A percentile compares a stretch with the other conserved stretches of the same genome.
These are phyloP conservation scores for Trypanosoma theileri DNA, from an alignment of 208 protist species.

Conservation along the genomic window DNA sequence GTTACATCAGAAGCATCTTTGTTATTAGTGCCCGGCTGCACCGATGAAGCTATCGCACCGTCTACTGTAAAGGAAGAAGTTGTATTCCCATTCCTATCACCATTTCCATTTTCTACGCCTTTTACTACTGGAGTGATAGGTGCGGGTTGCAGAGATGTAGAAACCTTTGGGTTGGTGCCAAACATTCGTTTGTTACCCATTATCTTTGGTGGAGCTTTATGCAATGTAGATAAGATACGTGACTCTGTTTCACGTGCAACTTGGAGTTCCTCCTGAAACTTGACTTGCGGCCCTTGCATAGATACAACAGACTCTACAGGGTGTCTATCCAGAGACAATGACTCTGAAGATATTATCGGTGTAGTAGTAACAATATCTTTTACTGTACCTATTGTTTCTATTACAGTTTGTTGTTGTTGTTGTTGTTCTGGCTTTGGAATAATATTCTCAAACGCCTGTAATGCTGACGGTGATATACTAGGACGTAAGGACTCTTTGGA, in stretches of 20 bases:
- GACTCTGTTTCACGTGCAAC: conserved; percentile 15
- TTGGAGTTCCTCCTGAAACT: conserved; percentile 16
- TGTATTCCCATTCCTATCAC: background rate
- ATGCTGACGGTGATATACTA: background rate
- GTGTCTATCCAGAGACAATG: background rate
- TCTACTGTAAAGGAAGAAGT: background rate
- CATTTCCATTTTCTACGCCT: background rate
- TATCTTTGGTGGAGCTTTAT: conserved; percentile 6
- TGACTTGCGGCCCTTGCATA: background rate
- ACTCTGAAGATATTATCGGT: background rate
- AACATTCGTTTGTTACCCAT: conserved; percentile 12
- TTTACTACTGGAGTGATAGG: background rate
- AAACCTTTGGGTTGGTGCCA: conserved; percentile 4
- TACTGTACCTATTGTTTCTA: background rate
- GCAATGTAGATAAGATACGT: conserved; percentile 16
- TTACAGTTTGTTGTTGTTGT: background rate
- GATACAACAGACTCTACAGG: background rate
- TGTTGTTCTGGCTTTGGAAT: background rate
- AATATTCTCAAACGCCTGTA: background rate
- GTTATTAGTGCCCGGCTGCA: background rate
- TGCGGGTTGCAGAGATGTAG: background rate
- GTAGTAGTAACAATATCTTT: background rate
- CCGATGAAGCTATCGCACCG: too few relatives aligned
- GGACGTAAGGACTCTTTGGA: too few relatives aligned
- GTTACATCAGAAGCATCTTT: background rate